Percentiles rank a stretch among this genome's conserved stretches.
These are phyloP conservation scores for Sclerotiophoma versabilis DNA, from an alignment of 2,329 filamentous ascomycete species.

Conservation along the genomic window DNA sequence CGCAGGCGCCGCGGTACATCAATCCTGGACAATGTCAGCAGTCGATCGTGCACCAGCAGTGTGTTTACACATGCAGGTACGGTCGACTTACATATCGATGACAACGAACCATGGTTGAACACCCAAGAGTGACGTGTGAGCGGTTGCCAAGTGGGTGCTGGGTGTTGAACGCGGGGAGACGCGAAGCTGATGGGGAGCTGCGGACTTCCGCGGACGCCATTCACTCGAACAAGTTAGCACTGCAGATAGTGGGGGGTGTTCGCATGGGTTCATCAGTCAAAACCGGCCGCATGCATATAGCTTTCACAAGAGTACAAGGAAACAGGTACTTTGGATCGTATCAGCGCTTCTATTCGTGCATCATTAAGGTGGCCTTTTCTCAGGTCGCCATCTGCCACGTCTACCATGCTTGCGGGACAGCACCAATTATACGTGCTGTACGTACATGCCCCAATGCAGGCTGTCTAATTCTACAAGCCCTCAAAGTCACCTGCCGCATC, in stretches of 20 bases:
- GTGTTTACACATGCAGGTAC: background rate
- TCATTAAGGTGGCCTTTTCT: slow-evolving; percentile 24
- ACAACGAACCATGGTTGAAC: slow-evolving; percentile 31
- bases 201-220: slow-evolving; percentile 27
- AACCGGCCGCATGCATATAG: slow-evolving; percentile 2
- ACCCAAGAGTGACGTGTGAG: slow-evolving; percentile 8
- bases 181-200: slow-evolving; percentile 22
- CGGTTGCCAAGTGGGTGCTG: slow-evolving; percentile 10
- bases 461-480: slow-evolving; percentile 71
- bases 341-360: slow-evolving; percentile 30
- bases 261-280: slow-evolving; percentile 17
- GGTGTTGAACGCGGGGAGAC: slow-evolving; percentile 21
- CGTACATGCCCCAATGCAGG: background rate
- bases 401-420: slow-evolving; percentile 30
- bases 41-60: background rate
- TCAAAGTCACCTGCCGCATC: slow-evolving; percentile 96
- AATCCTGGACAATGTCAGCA: slow-evolving; percentile 63
- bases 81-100: slow-evolving; percentile 32
- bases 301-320: background rate
- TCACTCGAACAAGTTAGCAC: slow-evolving; percentile 34
- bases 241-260: slow-evolving; percentile 19
- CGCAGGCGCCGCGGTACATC: slow-evolving; percentile 78
- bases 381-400: slow-evolving; percentile 10
- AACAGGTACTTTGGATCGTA: background rate
- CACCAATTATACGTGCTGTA: slow-evolving; percentile 31